Base-by-base conservation (phyloP, 768 basidiomycete species). In the Dacryopinax spathularia region DNA sequence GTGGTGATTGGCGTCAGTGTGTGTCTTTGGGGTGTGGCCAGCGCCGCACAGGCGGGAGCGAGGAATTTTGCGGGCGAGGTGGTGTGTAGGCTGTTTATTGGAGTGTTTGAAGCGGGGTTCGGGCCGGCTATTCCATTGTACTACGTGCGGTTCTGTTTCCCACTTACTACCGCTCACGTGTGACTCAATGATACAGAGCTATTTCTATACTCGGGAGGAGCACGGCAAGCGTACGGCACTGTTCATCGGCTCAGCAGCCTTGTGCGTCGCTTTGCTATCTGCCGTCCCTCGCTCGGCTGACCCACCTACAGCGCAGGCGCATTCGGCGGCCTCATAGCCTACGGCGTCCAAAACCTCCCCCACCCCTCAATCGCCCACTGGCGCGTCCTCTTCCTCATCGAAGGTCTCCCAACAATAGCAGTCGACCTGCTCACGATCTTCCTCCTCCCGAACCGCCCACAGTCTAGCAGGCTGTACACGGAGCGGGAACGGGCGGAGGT, bases 381-480 rank as follows among this genome's bases (percentile, higher is more conserved):
- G 67, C 43, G 67, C 6, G 74, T 77, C 61, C 72, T 78, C 6
- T 78, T 77, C 71, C 68, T 78, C 43, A 73, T 78, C 39, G 39
- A 41, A 41, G 88, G 89, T 31, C 72, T 83, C 13, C 88, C 89
- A 2, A 76, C 88, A 0, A 71, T 89, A 2, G 18, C 87, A 1
- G 76, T 91, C 2, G 88, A 84, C 0, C 2, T 88, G 9, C 1
- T 84, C 43, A 79, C 80, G 4, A 66, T 82, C 59, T 77, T 82
- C 63, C 73, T 82, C 36, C 78, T 90, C 15, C 88, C 88, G 0
- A 78, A 87, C 69, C 77, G 86, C 10, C 89, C 89, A 0, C 87
- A 89, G 70, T 83, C 80, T 13, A 87, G 88, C 0, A 75, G 70
- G 0, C 81, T 81, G 66, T 75, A 89, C 34, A 82, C 68, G 9